Base-by-base conservation (phyloP, 257 asterid genomes). In the Eustoma russellianum region DNA sequence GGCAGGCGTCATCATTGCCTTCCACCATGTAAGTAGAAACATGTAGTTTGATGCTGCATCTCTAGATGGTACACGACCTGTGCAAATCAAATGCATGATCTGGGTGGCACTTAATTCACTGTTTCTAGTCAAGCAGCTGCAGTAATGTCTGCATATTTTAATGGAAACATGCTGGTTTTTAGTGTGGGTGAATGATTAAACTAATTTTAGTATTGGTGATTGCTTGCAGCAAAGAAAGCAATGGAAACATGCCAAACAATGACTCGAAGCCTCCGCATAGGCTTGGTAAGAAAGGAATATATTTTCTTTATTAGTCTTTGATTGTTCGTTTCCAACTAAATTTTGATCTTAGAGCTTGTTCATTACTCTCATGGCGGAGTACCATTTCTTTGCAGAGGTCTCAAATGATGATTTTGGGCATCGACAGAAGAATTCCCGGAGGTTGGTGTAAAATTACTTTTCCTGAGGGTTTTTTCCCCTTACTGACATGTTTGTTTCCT, bases 381-480 rank as follows among this genome's bases (percentile, higher is more conserved):
- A 38, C 7, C 43, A 38, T 35, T 48, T 34, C 44, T 55, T 45
- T 56, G 38, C 69, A 90, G 98, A 82, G 73, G 72, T 63, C 55
- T 66, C 81, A 55, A 78, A 74, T 45, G 88, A 86, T 43, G 93
- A 90, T 52, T 71, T 76, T 55, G 85, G 84, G 52, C 96, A 79
- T 67, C 81, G 91, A 66, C 98, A 81, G 66, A 90, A 86, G 82
- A 86, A 81, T 74, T 85, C 96, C 70, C 93, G 94, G 69, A 82
- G 95, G 97, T 66, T 69, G 59, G 76, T 61, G 63, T 40, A 16
- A 38, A 51, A 19, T 60, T 62, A 43, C 28, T 57, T 9, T 59
- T 41, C 47, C 12, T 24, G 30, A 2, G 43, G 12, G 7, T 38
- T 38, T 10, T 24, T 28, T 13, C 54, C 6, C 6, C 6, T 16